These are phyloP conservation scores for Kodamaea restingae DNA, from an alignment of 805 yeast genomes.

Conservation along the genomic window DNA sequence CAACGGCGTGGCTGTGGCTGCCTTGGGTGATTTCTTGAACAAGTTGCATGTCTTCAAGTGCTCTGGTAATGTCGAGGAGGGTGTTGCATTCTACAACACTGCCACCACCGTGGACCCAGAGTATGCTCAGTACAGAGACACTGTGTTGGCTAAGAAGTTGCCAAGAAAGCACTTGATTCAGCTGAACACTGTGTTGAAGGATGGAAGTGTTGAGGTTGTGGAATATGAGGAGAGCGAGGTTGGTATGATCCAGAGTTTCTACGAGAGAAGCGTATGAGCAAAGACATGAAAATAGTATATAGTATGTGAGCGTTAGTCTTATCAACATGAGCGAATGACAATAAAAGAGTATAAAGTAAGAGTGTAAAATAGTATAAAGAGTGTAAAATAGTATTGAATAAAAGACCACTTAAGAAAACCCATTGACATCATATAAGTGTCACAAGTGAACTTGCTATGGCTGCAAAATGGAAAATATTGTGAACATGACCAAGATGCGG, in stretches of 20 bases:
- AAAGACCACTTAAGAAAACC: too few species aligned
- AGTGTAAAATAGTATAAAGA: too few species aligned
- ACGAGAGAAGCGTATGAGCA: slow-evolving; percentile 41
- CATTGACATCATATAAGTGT: too few species aligned
- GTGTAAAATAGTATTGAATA: too few species aligned
- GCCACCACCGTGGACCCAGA: slow-evolving; percentile 67
- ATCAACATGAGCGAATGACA: background rate
- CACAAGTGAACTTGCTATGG: too few species aligned
- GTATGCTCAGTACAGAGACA: slow-evolving; percentile 60
- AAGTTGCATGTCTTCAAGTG: slow-evolving; percentile 77
- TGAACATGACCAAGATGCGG: too few species aligned
- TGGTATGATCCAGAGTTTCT: slow-evolving; percentile 78
- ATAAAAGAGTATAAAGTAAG: too few species aligned
- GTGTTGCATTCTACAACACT: slow-evolving; percentile 58
- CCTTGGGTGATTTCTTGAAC: slow-evolving; percentile 65
- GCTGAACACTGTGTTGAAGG: slow-evolving; percentile 59
- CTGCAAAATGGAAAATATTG: too few species aligned
- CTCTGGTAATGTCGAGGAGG: slow-evolving; percentile 66
- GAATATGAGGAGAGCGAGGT: slow-evolving; percentile 71
- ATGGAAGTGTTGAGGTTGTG: slow-evolving; percentile 47
- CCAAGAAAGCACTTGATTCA: slow-evolving; percentile 86
- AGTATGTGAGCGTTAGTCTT: background rate
- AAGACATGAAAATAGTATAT: too few species aligned
- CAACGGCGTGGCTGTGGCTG: slow-evolving; percentile 60
- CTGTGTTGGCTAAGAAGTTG: slow-evolving; percentile 64